Evolutionary conservation across 176 grass and related monocot species (phyloP), one percentile per base, ranked within the genome.

Genomic region (Neostapfia colusana): DNA sequence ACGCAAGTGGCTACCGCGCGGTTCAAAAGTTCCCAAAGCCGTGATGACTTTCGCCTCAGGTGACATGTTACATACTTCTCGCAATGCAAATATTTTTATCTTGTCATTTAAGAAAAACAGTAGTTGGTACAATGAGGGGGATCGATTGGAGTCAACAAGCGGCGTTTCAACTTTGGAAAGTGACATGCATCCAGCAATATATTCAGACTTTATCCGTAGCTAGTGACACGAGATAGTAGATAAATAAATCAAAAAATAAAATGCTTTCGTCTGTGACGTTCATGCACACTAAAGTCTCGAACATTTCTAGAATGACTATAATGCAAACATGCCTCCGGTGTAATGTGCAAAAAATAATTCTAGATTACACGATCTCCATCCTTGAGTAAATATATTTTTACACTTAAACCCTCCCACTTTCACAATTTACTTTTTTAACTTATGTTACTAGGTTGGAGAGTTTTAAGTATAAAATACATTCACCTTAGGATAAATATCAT

Each of bases 81-180:
- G 27, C 25, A 10, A 18, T 20, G 7, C 31, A 10, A 3, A 38
- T 18, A 3, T 76, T 64, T 50, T 69, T 66, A 53, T 34, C 68
- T 62, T 88, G 51, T 40, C 14, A 63, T 15, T 21, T 16, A 74
- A 74, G 75, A 37, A 74, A 79, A 26, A 41, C 43, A 21, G 16
- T 0, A 54, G 42, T 79, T 88, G 75, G 75, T 83, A 25, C 50
- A 83, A 62, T 25, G 24, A 1, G 6, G 41, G 18, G 69, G 53
- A 18, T 27, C 18, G 31, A 75, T 70, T 75, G 37, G 2, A 49
- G 5, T 70, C 43, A 63, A 44, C 14, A 8, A 38, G 1, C 27
- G 20, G 39, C 31, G 14, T 7, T 50, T 76, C 48, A 24, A 48
- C 46, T 48, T 65, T 31, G 72, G 48, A 69, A 35, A 48, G 39